phyloP scores from a whole-genome alignment of 495 filamentous ascomycete species.

The Lasiosphaeria hispida region DNA sequence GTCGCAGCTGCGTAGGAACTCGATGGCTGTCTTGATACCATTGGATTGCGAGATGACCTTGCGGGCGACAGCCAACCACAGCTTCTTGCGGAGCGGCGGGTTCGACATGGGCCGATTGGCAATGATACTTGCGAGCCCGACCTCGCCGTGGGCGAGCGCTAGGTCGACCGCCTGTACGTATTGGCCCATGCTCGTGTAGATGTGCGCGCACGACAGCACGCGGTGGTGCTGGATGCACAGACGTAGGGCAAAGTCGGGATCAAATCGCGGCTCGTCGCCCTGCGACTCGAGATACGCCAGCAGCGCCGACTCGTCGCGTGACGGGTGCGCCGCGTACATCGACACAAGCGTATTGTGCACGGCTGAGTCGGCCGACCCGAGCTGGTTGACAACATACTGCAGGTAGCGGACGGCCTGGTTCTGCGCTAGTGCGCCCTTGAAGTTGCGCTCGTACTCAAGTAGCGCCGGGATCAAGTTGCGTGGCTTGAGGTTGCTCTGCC shows the following conservation, averaged over 20 bases:
- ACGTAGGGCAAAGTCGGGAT: conserved; percentile 95
- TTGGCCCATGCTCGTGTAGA: conserved; percentile 92
- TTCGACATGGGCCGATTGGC: conserved; percentile 83
- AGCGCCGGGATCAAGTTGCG: conserved; percentile 88
- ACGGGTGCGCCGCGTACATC: conserved; percentile 85
- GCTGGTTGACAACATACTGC: conserved; percentile 86
- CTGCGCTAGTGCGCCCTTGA: conserved; percentile 58
- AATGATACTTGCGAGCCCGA: conserved; percentile 83
- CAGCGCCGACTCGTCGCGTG: conserved; percentile 76
- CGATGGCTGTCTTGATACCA: conserved; percentile 91
- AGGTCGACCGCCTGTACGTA: conserved; percentile 90
- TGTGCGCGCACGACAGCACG: conserved; percentile 89
- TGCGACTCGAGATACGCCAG: conserved; percentile 84
- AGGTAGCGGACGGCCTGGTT: conserved; percentile 96
- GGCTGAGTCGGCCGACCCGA: conserved; percentile 78
- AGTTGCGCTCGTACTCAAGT: conserved; percentile 84
- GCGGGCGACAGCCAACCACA: conserved; percentile 91
- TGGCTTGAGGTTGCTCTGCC: conserved; percentile 82
- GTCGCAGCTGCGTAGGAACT: conserved; percentile 88
- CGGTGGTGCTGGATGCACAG: conserved; percentile 92
- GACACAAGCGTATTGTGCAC: conserved; percentile 96
- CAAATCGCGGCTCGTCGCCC: conserved; percentile 67
- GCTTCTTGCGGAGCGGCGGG: conserved; percentile 78
- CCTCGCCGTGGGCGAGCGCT: conserved; percentile 80
- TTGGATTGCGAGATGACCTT: conserved; percentile 85